A percentile compares a stretch with the other conserved stretches of the same genome.
Evolutionary conservation across 768 basidiomycete species (phyloP).

Genomic region (Sarcodon aspratus): DNA sequence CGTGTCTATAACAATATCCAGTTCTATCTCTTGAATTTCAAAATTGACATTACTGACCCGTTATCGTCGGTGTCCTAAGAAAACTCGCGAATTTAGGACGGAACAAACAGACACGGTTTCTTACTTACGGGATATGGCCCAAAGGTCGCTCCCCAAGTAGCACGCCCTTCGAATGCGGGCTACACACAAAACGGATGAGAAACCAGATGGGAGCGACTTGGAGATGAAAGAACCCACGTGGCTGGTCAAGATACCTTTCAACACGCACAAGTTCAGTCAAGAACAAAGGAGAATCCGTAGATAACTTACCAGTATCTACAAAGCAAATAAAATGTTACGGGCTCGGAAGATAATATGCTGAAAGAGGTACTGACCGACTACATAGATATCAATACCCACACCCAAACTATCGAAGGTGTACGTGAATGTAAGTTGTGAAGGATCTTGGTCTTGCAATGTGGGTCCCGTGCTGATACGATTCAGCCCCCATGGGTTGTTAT

Average conservation of each 20-base stretch:
- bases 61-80: conserved; percentile 53
- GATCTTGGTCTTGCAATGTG: conserved; percentile 5
- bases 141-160: not conserved
- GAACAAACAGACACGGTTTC: not conserved
- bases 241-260: too few relatives aligned
- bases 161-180: not conserved
- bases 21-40: too few relatives aligned
- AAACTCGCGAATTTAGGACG: not conserved
- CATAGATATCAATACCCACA: conserved; percentile 27
- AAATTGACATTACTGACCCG: conserved; percentile 52
- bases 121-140: not conserved
- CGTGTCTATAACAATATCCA: too few relatives aligned
- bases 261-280: too few relatives aligned
- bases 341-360: too few relatives aligned
- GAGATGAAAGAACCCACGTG: too few relatives aligned
- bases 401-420: conserved; percentile 19
- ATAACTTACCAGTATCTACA: conserved; percentile 12
- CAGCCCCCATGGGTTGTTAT: conserved; percentile 13
- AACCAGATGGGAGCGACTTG: too few relatives aligned
- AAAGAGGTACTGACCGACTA: conserved; percentile 25
- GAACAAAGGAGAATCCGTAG: too few relatives aligned
- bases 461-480: conserved; percentile 8
- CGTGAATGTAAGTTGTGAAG: conserved; percentile 5
- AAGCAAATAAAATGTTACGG: too few relatives aligned
- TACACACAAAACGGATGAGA: not conserved